Evolutionary conservation across 2,329 filamentous ascomycete species (phyloP).

Genomic region (Aspergillus sp.): DNA sequence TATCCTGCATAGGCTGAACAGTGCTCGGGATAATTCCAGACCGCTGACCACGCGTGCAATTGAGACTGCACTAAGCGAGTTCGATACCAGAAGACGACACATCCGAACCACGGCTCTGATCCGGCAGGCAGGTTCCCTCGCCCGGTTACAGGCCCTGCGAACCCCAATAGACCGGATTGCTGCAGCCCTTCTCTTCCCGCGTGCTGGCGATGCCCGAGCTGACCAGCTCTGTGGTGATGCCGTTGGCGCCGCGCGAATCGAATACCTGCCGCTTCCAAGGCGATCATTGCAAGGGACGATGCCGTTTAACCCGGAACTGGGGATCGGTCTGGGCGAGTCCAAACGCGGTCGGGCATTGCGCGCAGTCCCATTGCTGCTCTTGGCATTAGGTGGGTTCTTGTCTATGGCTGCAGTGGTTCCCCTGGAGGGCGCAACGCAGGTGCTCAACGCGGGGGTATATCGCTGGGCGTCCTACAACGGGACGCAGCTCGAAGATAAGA

Average conservation of each 20-base stretch:
- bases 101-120: not conserved
- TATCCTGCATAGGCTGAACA: not conserved
- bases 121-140: not conserved
- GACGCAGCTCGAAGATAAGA: too few species aligned
- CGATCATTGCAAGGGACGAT: not conserved
- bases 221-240: not conserved
- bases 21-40: not conserved
- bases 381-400: not conserved
- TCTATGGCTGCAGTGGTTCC: not conserved
- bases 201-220: not conserved
- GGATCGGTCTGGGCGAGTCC: not conserved
- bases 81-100: not conserved
- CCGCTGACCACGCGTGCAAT: not conserved
- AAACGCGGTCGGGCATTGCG: not conserved
- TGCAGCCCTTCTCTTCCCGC: not conserved
- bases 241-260: not conserved
- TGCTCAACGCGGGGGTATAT: too few species aligned
- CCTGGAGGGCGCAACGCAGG: not conserved
- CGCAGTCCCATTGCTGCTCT: not conserved
- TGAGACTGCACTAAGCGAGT: not conserved
- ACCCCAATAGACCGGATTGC: not conserved
- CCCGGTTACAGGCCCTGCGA: not conserved
- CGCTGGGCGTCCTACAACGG: too few species aligned
- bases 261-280: not conserved
- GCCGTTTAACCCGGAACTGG: not conserved